Conservation (phyloP, 768 basidiomycete species). For the Serendipita sp. region DNA sequence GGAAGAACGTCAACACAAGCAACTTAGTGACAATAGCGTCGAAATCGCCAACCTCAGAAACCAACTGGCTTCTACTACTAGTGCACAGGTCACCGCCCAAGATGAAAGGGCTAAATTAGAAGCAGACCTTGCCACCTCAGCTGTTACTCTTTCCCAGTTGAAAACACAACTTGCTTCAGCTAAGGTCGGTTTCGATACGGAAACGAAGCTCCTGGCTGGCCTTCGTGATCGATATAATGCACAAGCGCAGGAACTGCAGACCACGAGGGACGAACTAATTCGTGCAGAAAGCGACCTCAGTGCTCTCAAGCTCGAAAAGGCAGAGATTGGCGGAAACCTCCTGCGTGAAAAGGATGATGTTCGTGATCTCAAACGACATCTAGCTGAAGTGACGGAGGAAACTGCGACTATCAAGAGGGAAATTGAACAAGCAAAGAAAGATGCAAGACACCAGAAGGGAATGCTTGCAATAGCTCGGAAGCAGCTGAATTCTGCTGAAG, state of each 20-base stretch:
- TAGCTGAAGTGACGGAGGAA: conserved; percentile 66
- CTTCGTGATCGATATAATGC: conserved; percentile 51
- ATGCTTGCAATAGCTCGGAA: conserved; percentile 88
- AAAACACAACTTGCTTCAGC: conserved; percentile 73
- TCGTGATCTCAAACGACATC: conserved; percentile 64
- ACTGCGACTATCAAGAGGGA: conserved; percentile 53
- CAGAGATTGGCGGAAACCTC: conserved; percentile 74
- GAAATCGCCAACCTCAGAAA: conserved; percentile 82
- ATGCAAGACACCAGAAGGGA: conserved; percentile 92
- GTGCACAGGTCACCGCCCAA: conserved; percentile 48
- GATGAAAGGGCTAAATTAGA: conserved; percentile 54
- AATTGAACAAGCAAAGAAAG: conserved; percentile 80
- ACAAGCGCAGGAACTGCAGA: conserved; percentile 59
- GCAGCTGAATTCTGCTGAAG: conserved; percentile 74
- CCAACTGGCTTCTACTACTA: conserved; percentile 65
- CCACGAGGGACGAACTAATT: conserved; percentile 63
- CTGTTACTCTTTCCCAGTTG: conserved; percentile 57
- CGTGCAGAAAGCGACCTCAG: conserved; percentile 83
- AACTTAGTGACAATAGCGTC: conserved; percentile 53
- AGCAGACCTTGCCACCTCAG: conserved; percentile 45
- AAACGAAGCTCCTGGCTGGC: conserved; percentile 49
- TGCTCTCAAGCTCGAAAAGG: conserved; percentile 74
- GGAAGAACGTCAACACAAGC: conserved; percentile 30
- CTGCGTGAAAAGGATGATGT: conserved; percentile 91
- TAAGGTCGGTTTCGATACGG: conserved; percentile 73